Conservation (phyloP, 164 flowering plant genomes). For the Piper longum region DNA sequence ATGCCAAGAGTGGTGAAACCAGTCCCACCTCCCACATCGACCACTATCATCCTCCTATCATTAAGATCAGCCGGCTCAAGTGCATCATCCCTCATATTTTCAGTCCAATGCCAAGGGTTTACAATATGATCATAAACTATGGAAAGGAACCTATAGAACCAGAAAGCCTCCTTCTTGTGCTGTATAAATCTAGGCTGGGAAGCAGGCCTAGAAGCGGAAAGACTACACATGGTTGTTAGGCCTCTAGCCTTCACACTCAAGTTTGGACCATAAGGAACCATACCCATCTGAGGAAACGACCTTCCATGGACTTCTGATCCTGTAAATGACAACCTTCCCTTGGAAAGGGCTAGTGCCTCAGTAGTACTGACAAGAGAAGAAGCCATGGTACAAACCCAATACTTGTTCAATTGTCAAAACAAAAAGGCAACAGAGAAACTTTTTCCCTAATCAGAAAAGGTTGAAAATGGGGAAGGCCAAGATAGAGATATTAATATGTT, state of each 20-base stretch:
- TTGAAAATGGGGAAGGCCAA: no score
- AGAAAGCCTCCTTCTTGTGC: conserved; percentile 74
- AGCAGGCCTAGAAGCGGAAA: conserved; percentile 48
- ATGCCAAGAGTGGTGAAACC: conserved; percentile 74
- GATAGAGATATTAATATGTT: no score
- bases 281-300: conserved; percentile 16
- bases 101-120: conserved; percentile 82
- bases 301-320: conserved; percentile 38
- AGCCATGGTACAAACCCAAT: no score
- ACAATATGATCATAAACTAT: conserved; percentile 60
- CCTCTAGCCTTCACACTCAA: conserved; percentile 11
- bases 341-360: no score
- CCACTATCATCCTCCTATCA: conserved; percentile 42
- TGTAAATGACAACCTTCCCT: conserved; percentile 18
- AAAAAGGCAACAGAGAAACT: no score
- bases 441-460: no score
- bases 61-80: conserved; percentile 64
- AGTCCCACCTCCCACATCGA: conserved; percentile 83
- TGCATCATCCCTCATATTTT: conserved; percentile 78
- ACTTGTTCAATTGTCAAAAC: no score
- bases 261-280: conserved; percentile 17
- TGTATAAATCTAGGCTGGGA: conserved; percentile 71
- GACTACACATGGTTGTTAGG: conserved; percentile 24
- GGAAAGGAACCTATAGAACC: conserved; percentile 70
- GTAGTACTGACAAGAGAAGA: no score